Conservation (phyloP, 2,329 filamentous ascomycete genomes). For the Pestalotiopsis sp. region DNA sequence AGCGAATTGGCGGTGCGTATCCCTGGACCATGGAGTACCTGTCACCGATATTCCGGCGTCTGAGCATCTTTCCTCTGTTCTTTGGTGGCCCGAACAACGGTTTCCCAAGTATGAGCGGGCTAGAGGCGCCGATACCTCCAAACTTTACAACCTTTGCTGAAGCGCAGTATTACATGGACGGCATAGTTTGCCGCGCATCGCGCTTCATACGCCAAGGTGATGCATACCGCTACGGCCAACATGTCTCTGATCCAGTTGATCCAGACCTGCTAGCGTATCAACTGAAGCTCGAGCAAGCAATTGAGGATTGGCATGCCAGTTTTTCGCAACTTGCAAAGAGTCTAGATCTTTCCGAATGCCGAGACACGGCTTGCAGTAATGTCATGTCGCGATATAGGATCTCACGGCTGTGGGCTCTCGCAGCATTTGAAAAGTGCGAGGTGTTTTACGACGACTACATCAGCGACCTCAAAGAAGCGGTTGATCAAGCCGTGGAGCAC, state of each 20-base stretch:
- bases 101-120: conserved; percentile 28
- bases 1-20: conserved; percentile 24
- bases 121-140: conserved; percentile 24
- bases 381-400: conserved; percentile 35
- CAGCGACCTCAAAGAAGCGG: conserved; percentile 32
- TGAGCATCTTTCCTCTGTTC: conserved; percentile 42
- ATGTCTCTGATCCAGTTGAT: conserved; percentile 16
- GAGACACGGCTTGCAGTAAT: conserved; percentile 16
- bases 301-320: conserved; percentile 31
- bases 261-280: conserved; percentile 26
- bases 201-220: conserved; percentile 33
- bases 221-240: conserved; percentile 26
- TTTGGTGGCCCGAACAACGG: conserved; percentile 26
- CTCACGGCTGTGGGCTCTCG: conserved; percentile 35
- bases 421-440: conserved; percentile 33
- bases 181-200: conserved; percentile 28
- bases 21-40: conserved; percentile 36
- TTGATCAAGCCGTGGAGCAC: conserved; percentile 27
- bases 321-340: conserved; percentile 24
- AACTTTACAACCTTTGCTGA: conserved; percentile 25
- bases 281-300: conserved; percentile 18
- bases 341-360: neutral
- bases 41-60: conserved; percentile 38
- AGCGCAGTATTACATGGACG: conserved; percentile 34
- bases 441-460: conserved; percentile 36